These are phyloP conservation scores for Fragaria vesca DNA, from an alignment of 306 rosid species.

Conservation along the genomic window DNA sequence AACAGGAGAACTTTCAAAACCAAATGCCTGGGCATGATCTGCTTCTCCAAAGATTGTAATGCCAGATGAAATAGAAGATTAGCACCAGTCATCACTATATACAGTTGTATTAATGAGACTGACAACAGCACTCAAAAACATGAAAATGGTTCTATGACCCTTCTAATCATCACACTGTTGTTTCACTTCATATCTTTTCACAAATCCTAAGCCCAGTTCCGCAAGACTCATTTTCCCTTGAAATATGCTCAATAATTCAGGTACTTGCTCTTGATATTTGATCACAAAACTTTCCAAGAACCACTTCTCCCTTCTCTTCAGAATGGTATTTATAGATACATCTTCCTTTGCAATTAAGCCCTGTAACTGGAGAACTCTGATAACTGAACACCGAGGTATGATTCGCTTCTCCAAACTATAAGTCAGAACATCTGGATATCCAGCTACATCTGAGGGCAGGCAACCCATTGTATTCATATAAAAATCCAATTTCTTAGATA, in stretches of 20 bases:
- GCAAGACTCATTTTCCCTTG: background rate
- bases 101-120: no score
- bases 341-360: constrained; percentile 8
- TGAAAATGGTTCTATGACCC: no score
- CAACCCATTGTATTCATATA: constrained; percentile 30
- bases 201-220: background rate
- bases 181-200: background rate
- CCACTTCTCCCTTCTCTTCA: background rate
- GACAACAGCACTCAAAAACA: no score
- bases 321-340: background rate
- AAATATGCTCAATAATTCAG: background rate
- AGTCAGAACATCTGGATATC: constrained; percentile 5
- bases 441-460: constrained; percentile 21
- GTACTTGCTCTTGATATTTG: constrained; percentile 11
- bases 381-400: constrained; percentile 43
- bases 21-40: no score
- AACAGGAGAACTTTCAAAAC: no score
- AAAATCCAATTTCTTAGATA: constrained; percentile 26
- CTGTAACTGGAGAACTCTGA: constrained; percentile 28
- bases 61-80: no score
- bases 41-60: no score
- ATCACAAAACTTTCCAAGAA: constrained; percentile 11
- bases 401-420: constrained; percentile 37
- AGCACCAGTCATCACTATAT: no score
- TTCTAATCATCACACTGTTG: background rate